These are phyloP conservation scores for Pseudognaphalium luteoalbum DNA, from an alignment of 129 eudicot species.

Conservation along the genomic window DNA sequence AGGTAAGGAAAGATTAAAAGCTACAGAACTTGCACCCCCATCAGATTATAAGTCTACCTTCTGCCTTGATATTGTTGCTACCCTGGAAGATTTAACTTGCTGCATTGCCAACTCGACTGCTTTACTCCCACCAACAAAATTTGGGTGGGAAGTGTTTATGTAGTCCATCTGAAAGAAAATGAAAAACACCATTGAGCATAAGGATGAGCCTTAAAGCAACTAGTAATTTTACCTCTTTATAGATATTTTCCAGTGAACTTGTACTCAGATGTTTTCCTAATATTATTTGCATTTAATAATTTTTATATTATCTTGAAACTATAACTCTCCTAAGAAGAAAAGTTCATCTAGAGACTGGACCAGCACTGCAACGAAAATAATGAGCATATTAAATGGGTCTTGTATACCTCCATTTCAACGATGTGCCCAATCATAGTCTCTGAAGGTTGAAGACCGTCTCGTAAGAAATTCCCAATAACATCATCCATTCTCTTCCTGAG, in stretches of 20 bases:
- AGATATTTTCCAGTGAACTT: not conserved
- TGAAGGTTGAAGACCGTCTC: constrained; percentile 94
- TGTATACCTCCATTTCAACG: constrained; percentile 92
- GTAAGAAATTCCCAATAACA: constrained; percentile 74
- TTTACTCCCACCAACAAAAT: constrained; percentile 94
- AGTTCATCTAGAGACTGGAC: not conserved
- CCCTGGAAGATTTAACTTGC: constrained; percentile 58
- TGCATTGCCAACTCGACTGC: constrained; percentile 81
- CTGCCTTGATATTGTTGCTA: constrained; percentile 53
- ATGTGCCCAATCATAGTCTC: constrained; percentile 96
- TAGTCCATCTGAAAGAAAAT: constrained; percentile 76
- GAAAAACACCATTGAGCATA: too few species aligned
- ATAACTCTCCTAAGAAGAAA: not conserved
- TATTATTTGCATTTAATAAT: not conserved
- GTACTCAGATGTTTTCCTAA: not conserved
- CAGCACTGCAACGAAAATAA: not conserved
- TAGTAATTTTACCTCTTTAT: not conserved
- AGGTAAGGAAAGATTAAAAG: constrained; percentile 13
- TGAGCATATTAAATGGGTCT: not conserved
- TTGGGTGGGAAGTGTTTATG: constrained; percentile 94
- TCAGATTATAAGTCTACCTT: constrained; percentile 43
- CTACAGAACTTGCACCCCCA: not conserved
- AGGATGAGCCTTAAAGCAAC: not conserved
- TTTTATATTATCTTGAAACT: not conserved
- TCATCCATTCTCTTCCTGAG: constrained; percentile 94